Percentiles rank a stretch among this genome's conserved stretches.
Evolutionary conservation across 2,329 filamentous ascomycete species (phyloP).

Genomic region (Fusarium sp.): DNA sequence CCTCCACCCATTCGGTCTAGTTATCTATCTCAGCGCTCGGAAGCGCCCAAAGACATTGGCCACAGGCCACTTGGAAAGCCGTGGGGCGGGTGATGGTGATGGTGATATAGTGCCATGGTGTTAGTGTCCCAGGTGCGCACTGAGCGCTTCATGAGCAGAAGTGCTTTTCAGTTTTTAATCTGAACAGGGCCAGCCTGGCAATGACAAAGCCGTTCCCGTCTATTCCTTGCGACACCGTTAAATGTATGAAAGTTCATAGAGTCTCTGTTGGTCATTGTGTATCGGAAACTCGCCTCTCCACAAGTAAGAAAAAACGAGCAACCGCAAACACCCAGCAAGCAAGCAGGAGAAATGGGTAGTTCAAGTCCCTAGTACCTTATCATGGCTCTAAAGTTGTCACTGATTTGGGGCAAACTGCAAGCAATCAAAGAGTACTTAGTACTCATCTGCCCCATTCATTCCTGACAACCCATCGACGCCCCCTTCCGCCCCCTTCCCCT

Average conservation of each 20-base stretch:
- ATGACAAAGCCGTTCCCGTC: slow-evolving; percentile 19
- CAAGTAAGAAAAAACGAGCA: slow-evolving; percentile 2
- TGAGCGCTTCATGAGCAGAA: slow-evolving; percentile 14
- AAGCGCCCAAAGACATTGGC: slow-evolving; percentile 37
- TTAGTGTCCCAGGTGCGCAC: slow-evolving; percentile 5
- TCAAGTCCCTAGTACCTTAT: slow-evolving; percentile 24
- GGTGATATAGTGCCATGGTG: background rate
- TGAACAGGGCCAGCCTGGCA: slow-evolving; percentile 3
- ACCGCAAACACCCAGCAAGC: slow-evolving; percentile 29
- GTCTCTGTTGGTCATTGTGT: slow-evolving; percentile 9
- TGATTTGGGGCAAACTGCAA: background rate
- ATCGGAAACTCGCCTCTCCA: slow-evolving; percentile 25
- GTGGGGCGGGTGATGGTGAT: slow-evolving; percentile 10
- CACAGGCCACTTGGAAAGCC: slow-evolving; percentile 13
- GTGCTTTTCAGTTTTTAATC: slow-evolving; percentile 14
- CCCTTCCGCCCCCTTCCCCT: slow-evolving; percentile 13
- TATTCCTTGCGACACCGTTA: slow-evolving; percentile 9
- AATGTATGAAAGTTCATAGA: background rate
- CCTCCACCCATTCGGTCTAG: slow-evolving; percentile 13
- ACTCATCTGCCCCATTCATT: slow-evolving; percentile 24
- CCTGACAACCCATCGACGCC: slow-evolving; percentile 32
- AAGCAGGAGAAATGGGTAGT: slow-evolving; percentile 11
- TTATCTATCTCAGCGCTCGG: slow-evolving; percentile 39
- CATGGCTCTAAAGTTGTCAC: background rate
- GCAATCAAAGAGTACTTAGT: slow-evolving; percentile 18